These are phyloP conservation scores for Malassezia nana DNA, from an alignment of 1,284 basidiomycete genomes.

Conservation along the genomic window DNA sequence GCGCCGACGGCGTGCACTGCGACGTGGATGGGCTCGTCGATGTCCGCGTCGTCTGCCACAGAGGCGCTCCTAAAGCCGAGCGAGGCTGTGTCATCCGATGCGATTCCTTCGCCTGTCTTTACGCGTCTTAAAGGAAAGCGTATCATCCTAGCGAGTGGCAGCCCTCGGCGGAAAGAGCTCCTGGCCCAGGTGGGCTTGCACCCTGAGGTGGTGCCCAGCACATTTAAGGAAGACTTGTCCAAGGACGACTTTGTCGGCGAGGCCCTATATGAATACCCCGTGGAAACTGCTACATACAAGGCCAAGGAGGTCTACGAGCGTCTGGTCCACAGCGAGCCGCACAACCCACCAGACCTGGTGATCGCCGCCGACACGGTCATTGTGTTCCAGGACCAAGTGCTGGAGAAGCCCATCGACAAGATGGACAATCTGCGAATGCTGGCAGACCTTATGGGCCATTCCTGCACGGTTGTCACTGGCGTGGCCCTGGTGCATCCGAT, in stretches of 20 bases:
- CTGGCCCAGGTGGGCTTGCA: conserved; percentile 56
- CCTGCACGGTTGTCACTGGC: conserved; percentile 42
- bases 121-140: conserved; percentile 36
- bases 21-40: conserved; percentile 3
- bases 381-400: conserved; percentile 51
- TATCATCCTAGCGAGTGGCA: conserved; percentile 35
- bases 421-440: conserved; percentile 81
- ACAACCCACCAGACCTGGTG: conserved; percentile 81
- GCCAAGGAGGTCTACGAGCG: conserved; percentile 48
- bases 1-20: not conserved
- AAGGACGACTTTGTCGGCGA: conserved; percentile 60
- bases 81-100: conserved; percentile 25
- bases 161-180: conserved; percentile 37
- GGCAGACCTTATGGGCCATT: conserved; percentile 60
- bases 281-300: conserved; percentile 83
- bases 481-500: conserved; percentile 63
- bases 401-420: conserved; percentile 76
- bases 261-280: conserved; percentile 74
- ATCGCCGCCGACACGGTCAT: conserved; percentile 56
- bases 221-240: conserved; percentile 71
- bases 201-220: conserved; percentile 79
- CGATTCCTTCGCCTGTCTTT: conserved; percentile 33
- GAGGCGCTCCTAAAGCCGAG: conserved; percentile 2
- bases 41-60: conserved; percentile 1
- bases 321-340: conserved; percentile 55